phyloP scores from a whole-genome alignment of 2,329 filamentous ascomycete genomes.

The Hawksworthiomyces lignivorus region DNA sequence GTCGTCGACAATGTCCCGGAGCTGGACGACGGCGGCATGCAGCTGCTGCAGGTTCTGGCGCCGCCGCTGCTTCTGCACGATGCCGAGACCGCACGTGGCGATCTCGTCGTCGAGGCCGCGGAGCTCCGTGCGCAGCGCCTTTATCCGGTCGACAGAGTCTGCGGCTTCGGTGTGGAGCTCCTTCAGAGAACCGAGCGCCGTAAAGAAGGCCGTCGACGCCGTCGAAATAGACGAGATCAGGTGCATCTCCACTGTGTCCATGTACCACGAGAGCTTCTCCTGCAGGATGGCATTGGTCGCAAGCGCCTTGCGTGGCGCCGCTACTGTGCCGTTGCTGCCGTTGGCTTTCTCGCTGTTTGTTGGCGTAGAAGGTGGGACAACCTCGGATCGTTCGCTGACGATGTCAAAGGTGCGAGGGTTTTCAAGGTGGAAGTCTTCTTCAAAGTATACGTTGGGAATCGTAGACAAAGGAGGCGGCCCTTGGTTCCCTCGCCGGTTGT shows the following conservation, averaged over 20 bases:
- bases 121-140: constrained; percentile 70
- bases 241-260: constrained; percentile 98
- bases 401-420: constrained; percentile 95
- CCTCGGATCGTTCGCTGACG: constrained; percentile 90
- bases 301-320: constrained; percentile 70
- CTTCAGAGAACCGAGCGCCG: constrained; percentile 80
- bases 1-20: constrained; percentile 68
- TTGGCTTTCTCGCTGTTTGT: constrained; percentile 40
- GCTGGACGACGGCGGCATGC: constrained; percentile 73
- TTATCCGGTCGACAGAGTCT: constrained; percentile 83
- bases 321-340: constrained; percentile 26
- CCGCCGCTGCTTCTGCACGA: constrained; percentile 73
- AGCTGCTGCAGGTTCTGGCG: constrained; percentile 80
- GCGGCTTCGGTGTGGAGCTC: constrained; percentile 89
- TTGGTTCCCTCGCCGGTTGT: constrained; percentile 53
- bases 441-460: constrained; percentile 89
- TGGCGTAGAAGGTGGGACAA: constrained; percentile 63
- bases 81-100: constrained; percentile 73
- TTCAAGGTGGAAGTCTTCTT: constrained; percentile 88
- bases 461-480: constrained; percentile 82
- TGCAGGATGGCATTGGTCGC: constrained; percentile 96
- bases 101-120: constrained; percentile 78
- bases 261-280: constrained; percentile 98
- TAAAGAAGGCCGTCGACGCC: constrained; percentile 93
- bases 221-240: constrained; percentile 93